These are phyloP conservation scores for Lasiosphaeria hispida DNA, from an alignment of 495 filamentous ascomycete genomes.

Conservation along the genomic window DNA sequence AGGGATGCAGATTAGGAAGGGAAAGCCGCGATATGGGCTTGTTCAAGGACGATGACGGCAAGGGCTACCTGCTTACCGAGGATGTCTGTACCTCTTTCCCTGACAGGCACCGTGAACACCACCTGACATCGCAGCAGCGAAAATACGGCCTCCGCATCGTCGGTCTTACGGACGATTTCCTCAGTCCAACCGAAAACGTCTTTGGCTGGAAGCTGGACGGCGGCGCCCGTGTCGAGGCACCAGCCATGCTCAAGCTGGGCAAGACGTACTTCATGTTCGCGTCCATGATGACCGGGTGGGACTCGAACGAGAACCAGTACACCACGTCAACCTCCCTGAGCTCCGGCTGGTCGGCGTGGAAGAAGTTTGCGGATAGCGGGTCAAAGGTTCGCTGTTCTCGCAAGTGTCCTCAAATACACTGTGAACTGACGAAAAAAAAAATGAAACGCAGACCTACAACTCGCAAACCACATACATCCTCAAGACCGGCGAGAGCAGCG, in stretches of 20 bases:
- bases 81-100: conserved; percentile 39
- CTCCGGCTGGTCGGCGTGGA: conserved; percentile 57
- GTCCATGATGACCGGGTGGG: conserved; percentile 44
- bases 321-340: conserved; percentile 38
- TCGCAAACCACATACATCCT: conserved; percentile 54
- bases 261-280: conserved; percentile 42
- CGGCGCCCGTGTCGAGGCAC: conserved; percentile 39
- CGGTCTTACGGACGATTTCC: conserved; percentile 47
- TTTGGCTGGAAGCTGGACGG: conserved; percentile 25
- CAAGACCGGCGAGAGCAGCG: conserved; percentile 37
- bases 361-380: conserved; percentile 54
- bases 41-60: conserved; percentile 60
- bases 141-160: conserved; percentile 54
- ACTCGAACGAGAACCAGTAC: conserved; percentile 61
- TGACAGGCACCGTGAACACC: conserved; percentile 12
- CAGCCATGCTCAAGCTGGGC: conserved; percentile 40
- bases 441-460: conserved; percentile 49
- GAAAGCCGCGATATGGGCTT: conserved; percentile 57
- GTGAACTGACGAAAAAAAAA: background rate
- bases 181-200: conserved; percentile 29
- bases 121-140: conserved; percentile 26
- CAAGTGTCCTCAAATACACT: background rate
- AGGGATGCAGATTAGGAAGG: background rate
- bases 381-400: conserved; percentile 26
- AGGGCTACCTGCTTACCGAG: conserved; percentile 61